Evolutionary conservation across 2,329 filamentous ascomycete species (phyloP).

Genomic region (Sporothrix curviconia): DNA sequence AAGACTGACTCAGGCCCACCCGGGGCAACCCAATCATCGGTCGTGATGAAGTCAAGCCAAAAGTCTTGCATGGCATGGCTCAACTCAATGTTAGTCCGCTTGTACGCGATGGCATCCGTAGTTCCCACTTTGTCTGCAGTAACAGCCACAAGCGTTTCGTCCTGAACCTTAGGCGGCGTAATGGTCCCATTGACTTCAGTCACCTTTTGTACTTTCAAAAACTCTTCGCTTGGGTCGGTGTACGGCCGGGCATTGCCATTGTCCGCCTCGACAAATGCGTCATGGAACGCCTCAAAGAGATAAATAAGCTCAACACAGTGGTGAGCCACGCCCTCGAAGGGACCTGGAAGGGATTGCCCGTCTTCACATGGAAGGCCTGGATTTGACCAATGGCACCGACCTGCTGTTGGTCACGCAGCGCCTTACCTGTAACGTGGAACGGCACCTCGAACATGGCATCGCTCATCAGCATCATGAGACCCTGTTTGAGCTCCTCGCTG

Average conservation of each 20-base stretch:
- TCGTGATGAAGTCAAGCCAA: neutral
- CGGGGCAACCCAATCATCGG: conserved; percentile 2
- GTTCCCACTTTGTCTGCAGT: neutral
- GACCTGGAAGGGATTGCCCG: conserved; percentile 12
- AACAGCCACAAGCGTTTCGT: neutral
- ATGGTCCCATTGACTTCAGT: neutral
- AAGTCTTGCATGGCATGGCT: conserved; percentile 6
- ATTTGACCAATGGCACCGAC: neutral
- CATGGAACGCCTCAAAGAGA: conserved; percentile 8
- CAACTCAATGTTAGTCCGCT: conserved; percentile 5
- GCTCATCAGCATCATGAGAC: neutral
- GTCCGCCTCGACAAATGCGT: conserved; percentile 6
- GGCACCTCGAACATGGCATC: conserved; percentile 8
- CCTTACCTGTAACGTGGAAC: neutral
- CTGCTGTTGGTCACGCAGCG: neutral
- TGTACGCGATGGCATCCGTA: neutral
- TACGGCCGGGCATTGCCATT: conserved; percentile 20
- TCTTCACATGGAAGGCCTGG: conserved; percentile 5
- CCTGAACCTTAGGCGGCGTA: neutral
- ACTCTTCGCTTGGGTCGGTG: neutral
- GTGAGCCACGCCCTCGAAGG: conserved; percentile 4
- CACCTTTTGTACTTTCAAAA: neutral
- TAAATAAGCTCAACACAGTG: conserved; percentile 15
- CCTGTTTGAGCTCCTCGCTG: neutral
- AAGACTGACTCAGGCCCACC: neutral